Conservation (phyloP, 169 alveolate genomes). For the Eimeria tenella region DNA sequence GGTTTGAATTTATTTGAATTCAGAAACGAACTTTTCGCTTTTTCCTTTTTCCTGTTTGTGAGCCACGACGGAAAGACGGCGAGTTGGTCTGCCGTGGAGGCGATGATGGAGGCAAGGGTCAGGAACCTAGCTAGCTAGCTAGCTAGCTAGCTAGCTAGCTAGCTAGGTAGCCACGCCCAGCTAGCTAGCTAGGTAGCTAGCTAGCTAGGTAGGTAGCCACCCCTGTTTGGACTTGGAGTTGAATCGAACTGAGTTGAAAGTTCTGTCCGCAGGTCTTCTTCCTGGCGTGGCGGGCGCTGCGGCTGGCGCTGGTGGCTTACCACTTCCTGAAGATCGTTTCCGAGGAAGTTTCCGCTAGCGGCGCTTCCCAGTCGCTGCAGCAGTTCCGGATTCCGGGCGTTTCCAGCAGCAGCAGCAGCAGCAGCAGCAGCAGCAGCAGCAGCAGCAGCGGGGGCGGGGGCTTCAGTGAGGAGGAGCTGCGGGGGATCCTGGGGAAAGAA, state of each 20-base stretch:
- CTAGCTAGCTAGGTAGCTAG: too few species aligned
- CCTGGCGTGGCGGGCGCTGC: not conserved
- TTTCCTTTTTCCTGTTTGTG: not conserved
- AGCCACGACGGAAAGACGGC: conserved; percentile 29
- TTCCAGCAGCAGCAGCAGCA: not conserved
- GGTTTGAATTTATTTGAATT: not conserved
- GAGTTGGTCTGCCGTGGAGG: not conserved
- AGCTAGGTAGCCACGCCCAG: too few species aligned
- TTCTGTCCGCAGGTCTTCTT: not conserved
- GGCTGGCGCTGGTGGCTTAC: not conserved
- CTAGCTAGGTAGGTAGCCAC: too few species aligned
- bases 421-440: not conserved
- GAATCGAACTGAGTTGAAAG: too few species aligned
- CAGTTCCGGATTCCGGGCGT: not conserved
- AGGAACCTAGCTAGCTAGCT: too few species aligned
- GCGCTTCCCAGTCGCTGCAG: not conserved
- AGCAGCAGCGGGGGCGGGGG: not conserved
- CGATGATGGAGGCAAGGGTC: conserved; percentile 1
- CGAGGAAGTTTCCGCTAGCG: not conserved
- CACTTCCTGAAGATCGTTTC: not conserved
- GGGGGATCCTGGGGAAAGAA: not conserved
- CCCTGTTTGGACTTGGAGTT: too few species aligned
- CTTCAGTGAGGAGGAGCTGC: not conserved
- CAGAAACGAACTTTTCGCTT: conserved; percentile 39
- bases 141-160: too few species aligned